These are phyloP conservation scores for Lactuca sativa DNA, from an alignment of 129 eudicot genomes.

Conservation along the genomic window DNA sequence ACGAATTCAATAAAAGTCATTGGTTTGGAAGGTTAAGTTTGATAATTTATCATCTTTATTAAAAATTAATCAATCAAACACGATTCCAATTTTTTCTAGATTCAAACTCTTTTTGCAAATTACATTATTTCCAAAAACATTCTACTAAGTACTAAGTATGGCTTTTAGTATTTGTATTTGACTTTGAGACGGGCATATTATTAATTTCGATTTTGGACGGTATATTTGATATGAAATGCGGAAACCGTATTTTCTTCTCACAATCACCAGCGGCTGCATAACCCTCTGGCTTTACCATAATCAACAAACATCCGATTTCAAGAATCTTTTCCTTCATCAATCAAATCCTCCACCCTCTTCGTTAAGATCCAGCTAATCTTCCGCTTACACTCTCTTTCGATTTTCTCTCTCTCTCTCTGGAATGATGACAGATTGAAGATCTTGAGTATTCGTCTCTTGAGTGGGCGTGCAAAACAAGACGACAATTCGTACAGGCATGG, in stretches of 20 bases:
- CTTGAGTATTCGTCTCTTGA: constrained; percentile 16
- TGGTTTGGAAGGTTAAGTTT: no score
- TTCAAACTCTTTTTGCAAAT: no score
- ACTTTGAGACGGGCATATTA: neutral
- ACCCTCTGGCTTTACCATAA: constrained; percentile 14
- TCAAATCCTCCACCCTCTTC: constrained; percentile 12
- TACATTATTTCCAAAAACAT: no score
- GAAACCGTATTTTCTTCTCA: constrained; percentile 3
- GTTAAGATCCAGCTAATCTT: constrained; percentile 19
- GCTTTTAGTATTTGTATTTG: neutral
- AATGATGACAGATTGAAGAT: constrained; percentile 24
- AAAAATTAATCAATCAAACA: no score
- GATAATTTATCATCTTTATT: no score
- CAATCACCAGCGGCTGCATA: constrained; percentile 18
- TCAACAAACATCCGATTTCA: constrained; percentile 20
- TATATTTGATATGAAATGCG: constrained; percentile 3
- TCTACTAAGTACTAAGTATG: no score
- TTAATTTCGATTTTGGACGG: constrained; percentile 6
- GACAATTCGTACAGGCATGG: constrained; percentile 39
- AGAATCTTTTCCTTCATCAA: constrained; percentile 13
- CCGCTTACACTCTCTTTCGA: neutral
- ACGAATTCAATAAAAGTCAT: no score
- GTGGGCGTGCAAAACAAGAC: constrained; percentile 26
- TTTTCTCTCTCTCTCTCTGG: neutral
- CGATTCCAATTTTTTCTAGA: no score